These are phyloP conservation scores for Holtermannia corniformis DNA, from an alignment of 768 basidiomycete species.

Conservation along the genomic window DNA sequence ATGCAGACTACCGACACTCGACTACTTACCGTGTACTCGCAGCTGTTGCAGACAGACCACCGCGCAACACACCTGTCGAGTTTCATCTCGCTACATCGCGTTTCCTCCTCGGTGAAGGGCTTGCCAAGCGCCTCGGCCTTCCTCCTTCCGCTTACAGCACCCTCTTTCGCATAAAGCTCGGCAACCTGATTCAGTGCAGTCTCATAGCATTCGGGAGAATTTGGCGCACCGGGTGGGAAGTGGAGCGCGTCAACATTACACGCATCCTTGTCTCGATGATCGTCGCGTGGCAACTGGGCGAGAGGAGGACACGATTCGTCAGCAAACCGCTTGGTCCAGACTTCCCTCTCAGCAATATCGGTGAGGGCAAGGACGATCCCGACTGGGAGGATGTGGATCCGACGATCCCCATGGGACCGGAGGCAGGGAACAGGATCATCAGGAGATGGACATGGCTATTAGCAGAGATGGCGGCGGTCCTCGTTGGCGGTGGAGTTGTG, in stretches of 20 bases:
- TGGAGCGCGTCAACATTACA: conserved; percentile 17
- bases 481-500: neutral
- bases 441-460: conserved; percentile 22
- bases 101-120: conserved; percentile 20
- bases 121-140: conserved; percentile 32
- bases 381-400: conserved; percentile 24
- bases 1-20: conserved; percentile 10
- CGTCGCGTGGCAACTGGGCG: conserved; percentile 35
- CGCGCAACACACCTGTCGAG: conserved; percentile 10
- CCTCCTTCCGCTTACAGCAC: conserved; percentile 8
- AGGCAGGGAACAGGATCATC: conserved; percentile 18
- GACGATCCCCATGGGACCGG: conserved; percentile 19
- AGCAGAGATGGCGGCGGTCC: conserved; percentile 23
- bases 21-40: conserved; percentile 34
- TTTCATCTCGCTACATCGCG: conserved; percentile 28
- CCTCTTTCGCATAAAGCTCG: conserved; percentile 1
- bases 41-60: conserved; percentile 27
- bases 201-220: conserved; percentile 20
- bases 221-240: conserved; percentile 29
- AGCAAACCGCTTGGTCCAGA: conserved; percentile 14
- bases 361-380: conserved; percentile 12
- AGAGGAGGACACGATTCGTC: conserved; percentile 29
- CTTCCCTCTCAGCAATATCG: neutral
- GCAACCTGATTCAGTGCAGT: conserved; percentile 3
- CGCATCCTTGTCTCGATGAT: conserved; percentile 24